Evolutionary conservation across 352 stramenopile species (phyloP), one percentile per base, ranked within the genome.

Genomic region (Phytophthora hibernalis): DNA sequence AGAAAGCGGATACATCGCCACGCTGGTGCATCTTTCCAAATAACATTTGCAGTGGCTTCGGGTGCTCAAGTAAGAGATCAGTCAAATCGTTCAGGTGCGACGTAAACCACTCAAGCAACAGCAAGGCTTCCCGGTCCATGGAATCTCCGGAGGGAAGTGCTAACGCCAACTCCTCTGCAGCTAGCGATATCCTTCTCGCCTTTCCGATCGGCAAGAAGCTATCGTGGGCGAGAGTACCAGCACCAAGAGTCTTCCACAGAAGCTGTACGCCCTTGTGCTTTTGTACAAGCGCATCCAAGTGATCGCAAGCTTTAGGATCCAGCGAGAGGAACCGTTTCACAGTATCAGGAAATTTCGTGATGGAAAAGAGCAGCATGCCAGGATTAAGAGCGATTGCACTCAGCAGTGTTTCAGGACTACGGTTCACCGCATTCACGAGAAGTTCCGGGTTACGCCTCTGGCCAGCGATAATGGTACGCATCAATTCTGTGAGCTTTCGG

Each of bases 281-380:
- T 43, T 80, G 72, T 9, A 73, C 66, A 0, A 91, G 62, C 4
- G 44, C 21, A n/a, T 92, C 82, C 13, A 91, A 64, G 26, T 87
- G 64, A 24, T 91, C 79, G 16, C 77, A 82, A 0, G 77, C 67
- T 54, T 86, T 89, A 1, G 74, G 24, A 43, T 93, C 85, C 26
- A 93, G 50, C 9, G 76, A 75, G 3, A 93, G 52, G 45, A 93
- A 93, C 5, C 72, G 58, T 66, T 91, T 90, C n/a, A 92, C 85
- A 3, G 72, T 53, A 0, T 80, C 71, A 3, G 83, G 43, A 38
- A 90, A 92, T 59, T 92, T 90, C 12, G 75, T 82, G 58, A 94
- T 92, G 5, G 71, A 70, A 24, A 92, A 92, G 18, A 85, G 63
- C 24, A 93, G 60, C 51, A 94, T 92, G 0, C 86, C 82, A 10